A percentile compares a stretch with the other conserved stretches of the same genome.
Evolutionary conservation across 345 rosid genomes (phyloP).

Genomic region (Linum lewisii): DNA sequence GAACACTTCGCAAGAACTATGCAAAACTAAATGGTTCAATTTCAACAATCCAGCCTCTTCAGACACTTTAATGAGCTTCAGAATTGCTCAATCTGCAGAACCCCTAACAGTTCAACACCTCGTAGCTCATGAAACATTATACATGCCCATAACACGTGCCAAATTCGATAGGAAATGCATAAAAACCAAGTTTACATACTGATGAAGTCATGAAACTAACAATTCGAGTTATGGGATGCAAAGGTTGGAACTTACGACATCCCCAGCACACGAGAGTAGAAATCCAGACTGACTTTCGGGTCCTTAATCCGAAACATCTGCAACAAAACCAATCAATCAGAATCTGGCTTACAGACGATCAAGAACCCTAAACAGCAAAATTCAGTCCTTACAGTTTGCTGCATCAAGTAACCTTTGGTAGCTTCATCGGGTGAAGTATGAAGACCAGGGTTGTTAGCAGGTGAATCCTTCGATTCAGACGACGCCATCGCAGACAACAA

Average conservation of each 20-base stretch:
- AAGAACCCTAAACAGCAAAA: neutral
- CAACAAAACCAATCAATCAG: neutral
- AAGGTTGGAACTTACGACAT: slow-evolving; percentile 62
- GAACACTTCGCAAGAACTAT: too few relatives aligned
- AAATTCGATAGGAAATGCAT: too few relatives aligned
- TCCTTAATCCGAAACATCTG: slow-evolving; percentile 97
- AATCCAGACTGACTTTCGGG: slow-evolving; percentile 81
- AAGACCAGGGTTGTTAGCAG: slow-evolving; percentile 75
- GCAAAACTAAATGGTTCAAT: too few relatives aligned
- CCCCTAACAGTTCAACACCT: too few relatives aligned
- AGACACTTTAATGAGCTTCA: too few relatives aligned
- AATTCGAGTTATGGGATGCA: neutral
- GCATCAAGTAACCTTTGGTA: slow-evolving; percentile 79
- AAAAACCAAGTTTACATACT: too few relatives aligned
- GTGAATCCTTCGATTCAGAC: slow-evolving; percentile 56
- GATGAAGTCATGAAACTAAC: too few relatives aligned
- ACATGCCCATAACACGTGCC: too few relatives aligned
- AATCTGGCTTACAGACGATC: neutral
- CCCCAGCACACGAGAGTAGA: slow-evolving; percentile 85
- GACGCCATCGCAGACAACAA: slow-evolving; percentile 48
- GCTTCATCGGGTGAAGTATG: slow-evolving; percentile 51
- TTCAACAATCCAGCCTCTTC: too few relatives aligned
- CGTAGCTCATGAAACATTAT: too few relatives aligned
- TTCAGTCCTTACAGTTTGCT: slow-evolving; percentile 57
- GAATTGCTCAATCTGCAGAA: too few relatives aligned